Evolutionary conservation across 306 rosid species (phyloP).

Genomic region (Castanospermum australe): DNA sequence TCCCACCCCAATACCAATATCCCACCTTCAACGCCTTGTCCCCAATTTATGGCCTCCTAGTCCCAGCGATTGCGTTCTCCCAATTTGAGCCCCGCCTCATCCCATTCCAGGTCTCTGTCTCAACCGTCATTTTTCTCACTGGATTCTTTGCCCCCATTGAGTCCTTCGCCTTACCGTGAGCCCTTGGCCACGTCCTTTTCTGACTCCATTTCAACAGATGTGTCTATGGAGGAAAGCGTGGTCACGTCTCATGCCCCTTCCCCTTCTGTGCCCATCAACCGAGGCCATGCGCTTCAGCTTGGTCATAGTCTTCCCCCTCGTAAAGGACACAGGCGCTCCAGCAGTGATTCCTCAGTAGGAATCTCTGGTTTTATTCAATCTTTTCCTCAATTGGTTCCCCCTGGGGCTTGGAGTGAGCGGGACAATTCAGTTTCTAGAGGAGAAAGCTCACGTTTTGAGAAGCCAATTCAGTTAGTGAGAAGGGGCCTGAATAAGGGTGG

Average conservation of each 20-base stretch:
- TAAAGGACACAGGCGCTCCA: conserved; percentile 77
- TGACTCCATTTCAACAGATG: conserved; percentile 45
- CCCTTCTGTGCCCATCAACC: conserved; percentile 36
- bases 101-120: conserved; percentile 71
- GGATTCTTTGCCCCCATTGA: conserved; percentile 74
- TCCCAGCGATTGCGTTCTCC: conserved; percentile 48
- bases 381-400: conserved; percentile 48
- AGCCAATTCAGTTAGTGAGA: conserved; percentile 53
- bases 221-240: conserved; percentile 59
- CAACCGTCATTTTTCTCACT: conserved; percentile 61
- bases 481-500: conserved; percentile 36
- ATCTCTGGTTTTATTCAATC: conserved; percentile 59
- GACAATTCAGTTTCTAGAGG: conserved; percentile 42
- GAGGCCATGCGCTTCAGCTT: conserved; percentile 44
- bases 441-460: conserved; percentile 39
- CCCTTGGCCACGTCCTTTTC: conserved; percentile 36
- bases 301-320: conserved; percentile 75
- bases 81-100: conserved; percentile 45
- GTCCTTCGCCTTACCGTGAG: conserved; percentile 57
- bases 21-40: too few species aligned
- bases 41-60: too few species aligned
- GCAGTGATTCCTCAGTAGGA: conserved; percentile 74
- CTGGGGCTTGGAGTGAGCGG: conserved; percentile 32
- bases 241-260: conserved; percentile 40
- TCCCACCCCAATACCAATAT: conserved; percentile 48